These are phyloP conservation scores for Magnaporthiopsis rhizophila DNA, from an alignment of 2,329 filamentous ascomycete species.

Conservation along the genomic window DNA sequence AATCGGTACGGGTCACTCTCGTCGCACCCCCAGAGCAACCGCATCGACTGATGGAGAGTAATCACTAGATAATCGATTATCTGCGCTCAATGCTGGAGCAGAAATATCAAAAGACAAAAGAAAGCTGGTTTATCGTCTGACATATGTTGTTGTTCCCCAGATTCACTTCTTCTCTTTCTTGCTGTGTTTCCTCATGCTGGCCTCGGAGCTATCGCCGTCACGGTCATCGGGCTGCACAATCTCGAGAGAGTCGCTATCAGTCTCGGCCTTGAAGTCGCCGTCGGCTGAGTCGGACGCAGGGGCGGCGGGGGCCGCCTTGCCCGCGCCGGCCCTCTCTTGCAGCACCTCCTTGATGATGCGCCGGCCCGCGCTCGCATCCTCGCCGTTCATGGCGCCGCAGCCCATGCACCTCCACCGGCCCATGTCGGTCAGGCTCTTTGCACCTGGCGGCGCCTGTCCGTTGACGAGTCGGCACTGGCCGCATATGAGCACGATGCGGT, in stretches of 20 bases:
- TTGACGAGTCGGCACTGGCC: conserved; percentile 78
- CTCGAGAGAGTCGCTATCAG: conserved; percentile 5
- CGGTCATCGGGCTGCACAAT: conserved; percentile 6
- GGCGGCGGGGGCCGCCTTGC: conserved; percentile 9
- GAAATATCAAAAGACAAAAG: neutral
- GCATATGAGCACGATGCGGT: conserved; percentile 84
- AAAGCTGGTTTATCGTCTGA: neutral
- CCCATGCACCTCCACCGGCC: conserved; percentile 82
- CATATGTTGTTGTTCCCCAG: neutral
- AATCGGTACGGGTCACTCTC: no score
- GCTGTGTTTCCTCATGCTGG: neutral
- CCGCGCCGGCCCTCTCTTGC: conserved; percentile 14
- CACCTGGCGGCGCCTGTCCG: conserved; percentile 87
- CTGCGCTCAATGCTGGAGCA: neutral
- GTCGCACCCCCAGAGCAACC: no score
- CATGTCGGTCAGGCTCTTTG: conserved; percentile 66
- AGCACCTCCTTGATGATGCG: conserved; percentile 63
- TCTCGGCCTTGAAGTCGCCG: conserved; percentile 5
- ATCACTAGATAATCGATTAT: neutral
- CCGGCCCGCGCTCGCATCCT: conserved; percentile 63
- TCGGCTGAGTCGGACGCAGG: conserved; percentile 5
- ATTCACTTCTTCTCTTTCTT: conserved; percentile 1
- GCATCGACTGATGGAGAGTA: neutral
- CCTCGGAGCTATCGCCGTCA: conserved; percentile 3
- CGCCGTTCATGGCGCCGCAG: conserved; percentile 77